phyloP scores from a whole-genome alignment of 1,284 basidiomycete genomes.

The Volvariella volvacea region DNA sequence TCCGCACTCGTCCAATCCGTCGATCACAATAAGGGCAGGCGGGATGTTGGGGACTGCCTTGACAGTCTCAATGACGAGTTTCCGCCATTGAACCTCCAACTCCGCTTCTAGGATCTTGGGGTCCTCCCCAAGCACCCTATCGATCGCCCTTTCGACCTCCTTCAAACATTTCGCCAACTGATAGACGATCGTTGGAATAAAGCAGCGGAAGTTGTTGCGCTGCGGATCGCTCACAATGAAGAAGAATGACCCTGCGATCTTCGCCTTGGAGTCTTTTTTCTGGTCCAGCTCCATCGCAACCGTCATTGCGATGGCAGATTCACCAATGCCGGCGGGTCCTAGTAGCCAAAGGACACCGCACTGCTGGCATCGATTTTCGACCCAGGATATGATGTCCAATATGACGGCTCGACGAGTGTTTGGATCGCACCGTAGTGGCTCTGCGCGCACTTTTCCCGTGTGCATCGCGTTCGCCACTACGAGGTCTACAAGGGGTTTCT shows the following conservation, averaged over 20 bases:
- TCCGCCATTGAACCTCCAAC: not conserved
- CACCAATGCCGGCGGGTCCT: not conserved
- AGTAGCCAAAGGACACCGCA: not conserved
- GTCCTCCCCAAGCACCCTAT: not conserved
- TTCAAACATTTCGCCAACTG: not conserved
- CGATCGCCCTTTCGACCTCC: not conserved
- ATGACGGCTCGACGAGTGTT: not conserved
- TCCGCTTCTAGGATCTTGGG: not conserved
- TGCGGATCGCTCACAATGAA: not conserved
- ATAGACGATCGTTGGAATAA: not conserved
- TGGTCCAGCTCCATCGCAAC: not conserved
- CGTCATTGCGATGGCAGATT: not conserved
- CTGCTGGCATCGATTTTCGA: not conserved
- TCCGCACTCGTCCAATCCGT: not conserved
- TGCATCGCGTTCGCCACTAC: no score
- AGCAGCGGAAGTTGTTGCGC: not conserved
- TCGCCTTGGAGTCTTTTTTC: not conserved
- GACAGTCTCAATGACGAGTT: not conserved
- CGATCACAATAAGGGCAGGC: not conserved
- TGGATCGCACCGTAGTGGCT: not conserved
- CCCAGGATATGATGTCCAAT: not conserved
- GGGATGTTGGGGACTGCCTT: not conserved
- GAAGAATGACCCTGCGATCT: not conserved
- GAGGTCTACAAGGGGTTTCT: no score
- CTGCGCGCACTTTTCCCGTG: no score